Conservation (phyloP, 257 asterid genomes). For the Echites panduratus region DNA sequence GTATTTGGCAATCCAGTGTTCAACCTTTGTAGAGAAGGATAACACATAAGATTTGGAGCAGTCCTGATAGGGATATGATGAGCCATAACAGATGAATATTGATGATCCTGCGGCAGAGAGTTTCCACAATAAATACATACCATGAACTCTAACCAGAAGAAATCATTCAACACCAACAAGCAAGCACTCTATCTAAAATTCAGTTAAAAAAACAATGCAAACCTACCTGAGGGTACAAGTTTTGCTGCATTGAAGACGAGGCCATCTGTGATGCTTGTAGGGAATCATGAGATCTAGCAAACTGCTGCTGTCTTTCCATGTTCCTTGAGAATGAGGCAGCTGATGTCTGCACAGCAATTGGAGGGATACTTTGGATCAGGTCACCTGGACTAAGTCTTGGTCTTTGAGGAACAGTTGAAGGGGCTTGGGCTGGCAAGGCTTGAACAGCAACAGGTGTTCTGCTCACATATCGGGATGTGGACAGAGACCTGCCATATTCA, state of each 20-base stretch:
- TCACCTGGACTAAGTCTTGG: slow-evolving; percentile 19
- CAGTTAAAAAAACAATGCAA: background rate
- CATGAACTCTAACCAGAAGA: background rate
- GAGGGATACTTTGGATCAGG: slow-evolving; percentile 21
- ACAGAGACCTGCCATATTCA: slow-evolving; percentile 44
- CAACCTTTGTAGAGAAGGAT: slow-evolving; percentile 16
- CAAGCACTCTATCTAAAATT: background rate
- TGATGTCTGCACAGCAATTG: slow-evolving; percentile 40
- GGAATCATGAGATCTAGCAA: slow-evolving; percentile 20
- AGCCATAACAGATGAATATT: slow-evolving; percentile 22
- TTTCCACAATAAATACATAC: slow-evolving; percentile 9
- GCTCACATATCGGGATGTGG: slow-evolving; percentile 33
- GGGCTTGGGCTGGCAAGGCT: slow-evolving; percentile 59
- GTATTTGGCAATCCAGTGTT: slow-evolving; percentile 11
- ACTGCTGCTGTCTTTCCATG: slow-evolving; percentile 21
- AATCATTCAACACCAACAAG: background rate
- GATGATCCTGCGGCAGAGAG: slow-evolving; percentile 28
- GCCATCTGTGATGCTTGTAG: slow-evolving; percentile 26
- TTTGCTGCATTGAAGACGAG: slow-evolving; percentile 34
- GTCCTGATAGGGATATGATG: slow-evolving; percentile 30
- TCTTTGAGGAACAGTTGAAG: slow-evolving; percentile 31
- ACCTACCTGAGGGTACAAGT: slow-evolving; percentile 31
- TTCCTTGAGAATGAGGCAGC: slow-evolving; percentile 19
- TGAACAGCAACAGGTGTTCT: slow-evolving; percentile 53
- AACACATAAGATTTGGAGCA: slow-evolving; percentile 30